Base-by-base conservation (phyloP, 2,329 filamentous ascomycete genomes). In the Penicillium aurantiogriseum region DNA sequence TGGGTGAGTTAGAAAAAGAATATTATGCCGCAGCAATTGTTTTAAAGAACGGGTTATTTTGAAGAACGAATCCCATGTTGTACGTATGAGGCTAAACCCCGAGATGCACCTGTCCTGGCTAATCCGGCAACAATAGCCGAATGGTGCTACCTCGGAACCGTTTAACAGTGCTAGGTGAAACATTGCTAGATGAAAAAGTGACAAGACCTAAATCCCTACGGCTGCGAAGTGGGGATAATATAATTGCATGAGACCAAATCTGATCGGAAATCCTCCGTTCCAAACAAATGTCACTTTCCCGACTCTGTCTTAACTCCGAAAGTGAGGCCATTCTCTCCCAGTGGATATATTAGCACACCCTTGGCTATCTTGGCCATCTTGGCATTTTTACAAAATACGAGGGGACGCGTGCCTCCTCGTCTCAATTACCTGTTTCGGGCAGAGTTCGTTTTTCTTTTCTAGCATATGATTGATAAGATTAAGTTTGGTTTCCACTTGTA, bases 311-410 rank as follows among this genome's bases (percentile, higher is more conserved):
- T 15, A 29, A 40, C 21, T 25, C 31, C 38, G 19, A 43, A 44
- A 44, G 15, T 38, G 38, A 48, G 21, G 27, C 50, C 29, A 56
- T 51, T 47, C 31, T 27, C 23, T 9, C 23, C 15, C 8, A 8
- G 38, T 21, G n/a, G 31, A 21, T 35, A 21, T 42, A 45, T 54
- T 54, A 39, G n/a, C 36, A 39, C n/a, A 44, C 31, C 31, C 43
- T 48, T 52, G 17, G 19, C 7, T 21, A 27, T 31, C 60, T 63
- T 63, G 55, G 62, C 57, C 38, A 43, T 23, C 50, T 17, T 39
- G 31, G 33, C 43, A 21, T 15, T 36, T 33, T 17, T 17, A 10
- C 5, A 15, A 8, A 27, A 36, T 19, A 43, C 29, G 10, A 33
- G 31, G 50, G 33, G 44, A 33, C 44, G 21, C 27, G 39, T 39